phyloP scores from a whole-genome alignment of 495 filamentous ascomycete species.

The Acidomyces sp. region DNA sequence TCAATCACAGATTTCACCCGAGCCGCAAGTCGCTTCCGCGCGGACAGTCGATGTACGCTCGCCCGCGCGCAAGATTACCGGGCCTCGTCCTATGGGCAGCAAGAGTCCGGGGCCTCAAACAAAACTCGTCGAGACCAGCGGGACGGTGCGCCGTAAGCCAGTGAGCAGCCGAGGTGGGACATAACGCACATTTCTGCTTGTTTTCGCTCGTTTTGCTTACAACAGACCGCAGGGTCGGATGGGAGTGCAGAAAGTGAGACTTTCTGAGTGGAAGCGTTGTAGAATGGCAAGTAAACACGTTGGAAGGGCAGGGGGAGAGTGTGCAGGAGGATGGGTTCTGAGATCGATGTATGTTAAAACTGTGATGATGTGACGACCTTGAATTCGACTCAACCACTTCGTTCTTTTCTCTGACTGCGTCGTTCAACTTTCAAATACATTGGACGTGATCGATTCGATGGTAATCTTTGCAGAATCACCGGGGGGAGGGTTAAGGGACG shows the following conservation, averaged over 20 bases:
- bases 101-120: slow-evolving; percentile 9
- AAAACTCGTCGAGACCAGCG: slow-evolving; percentile 13
- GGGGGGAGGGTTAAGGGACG: too few species aligned
- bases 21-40: slow-evolving; percentile 14
- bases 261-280: too few species aligned
- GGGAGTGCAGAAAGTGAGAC: slow-evolving; percentile 16
- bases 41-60: slow-evolving; percentile 19
- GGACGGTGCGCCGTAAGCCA: slow-evolving; percentile 23
- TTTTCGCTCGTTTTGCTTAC: background rate
- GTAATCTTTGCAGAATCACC: too few species aligned
- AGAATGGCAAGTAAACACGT: too few species aligned
- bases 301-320: too few species aligned
- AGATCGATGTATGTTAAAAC: background rate
- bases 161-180: slow-evolving; percentile 6
- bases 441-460: too few species aligned
- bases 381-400: background rate
- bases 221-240: slow-evolving; percentile 3
- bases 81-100: slow-evolving; percentile 29
- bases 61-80: slow-evolving; percentile 28
- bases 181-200: background rate
- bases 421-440: background rate
- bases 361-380: background rate
- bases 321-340: too few species aligned
- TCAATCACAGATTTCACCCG: slow-evolving; percentile 16
- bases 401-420: background rate